Conservation (phyloP, 495 filamentous ascomycete genomes). For the Cudoniella acicularis region DNA sequence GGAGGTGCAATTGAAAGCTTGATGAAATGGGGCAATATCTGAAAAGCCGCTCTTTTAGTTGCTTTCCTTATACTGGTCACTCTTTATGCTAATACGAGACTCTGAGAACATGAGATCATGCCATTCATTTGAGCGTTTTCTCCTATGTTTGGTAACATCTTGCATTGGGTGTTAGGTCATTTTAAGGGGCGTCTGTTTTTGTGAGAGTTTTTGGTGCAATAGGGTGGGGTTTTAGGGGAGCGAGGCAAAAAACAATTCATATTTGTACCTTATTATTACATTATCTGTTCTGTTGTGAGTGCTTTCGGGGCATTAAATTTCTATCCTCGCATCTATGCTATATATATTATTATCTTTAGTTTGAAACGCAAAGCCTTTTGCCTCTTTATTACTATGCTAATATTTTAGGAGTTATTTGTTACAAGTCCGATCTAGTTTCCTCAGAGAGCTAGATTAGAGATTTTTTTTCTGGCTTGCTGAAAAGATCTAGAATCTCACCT, state of each 20-base stretch:
- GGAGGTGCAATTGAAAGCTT: conserved; percentile 45
- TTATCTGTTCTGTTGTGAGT: too few relatives aligned
- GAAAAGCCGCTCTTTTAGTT: conserved; percentile 2
- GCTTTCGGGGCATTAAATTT: too few relatives aligned
- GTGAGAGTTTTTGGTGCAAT: not conserved
- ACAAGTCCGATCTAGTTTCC: too few relatives aligned
- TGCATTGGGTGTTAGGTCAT: not conserved
- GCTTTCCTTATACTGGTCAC: not conserved
- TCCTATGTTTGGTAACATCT: conserved; percentile 6
- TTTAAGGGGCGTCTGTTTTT: not conserved
- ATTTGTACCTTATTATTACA: not conserved
- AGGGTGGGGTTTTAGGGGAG: not conserved
- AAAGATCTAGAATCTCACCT: too few relatives aligned
- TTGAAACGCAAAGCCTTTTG: too few relatives aligned
- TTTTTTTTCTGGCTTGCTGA: too few relatives aligned
- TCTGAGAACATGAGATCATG: conserved; percentile 16
- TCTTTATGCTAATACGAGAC: conserved; percentile 10
- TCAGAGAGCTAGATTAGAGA: too few relatives aligned
- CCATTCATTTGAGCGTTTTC: conserved; percentile 16
- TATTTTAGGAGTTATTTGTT: too few relatives aligned
- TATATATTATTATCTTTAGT: too few relatives aligned
- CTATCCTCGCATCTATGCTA: too few relatives aligned
- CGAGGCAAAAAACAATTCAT: not conserved
- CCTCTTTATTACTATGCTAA: too few relatives aligned
- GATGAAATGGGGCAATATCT: conserved; percentile 5